A percentile compares a stretch with the other conserved stretches of the same genome.
These are phyloP conservation scores for Alloascoidea africana DNA, from an alignment of 805 yeast species.

Conservation along the genomic window DNA sequence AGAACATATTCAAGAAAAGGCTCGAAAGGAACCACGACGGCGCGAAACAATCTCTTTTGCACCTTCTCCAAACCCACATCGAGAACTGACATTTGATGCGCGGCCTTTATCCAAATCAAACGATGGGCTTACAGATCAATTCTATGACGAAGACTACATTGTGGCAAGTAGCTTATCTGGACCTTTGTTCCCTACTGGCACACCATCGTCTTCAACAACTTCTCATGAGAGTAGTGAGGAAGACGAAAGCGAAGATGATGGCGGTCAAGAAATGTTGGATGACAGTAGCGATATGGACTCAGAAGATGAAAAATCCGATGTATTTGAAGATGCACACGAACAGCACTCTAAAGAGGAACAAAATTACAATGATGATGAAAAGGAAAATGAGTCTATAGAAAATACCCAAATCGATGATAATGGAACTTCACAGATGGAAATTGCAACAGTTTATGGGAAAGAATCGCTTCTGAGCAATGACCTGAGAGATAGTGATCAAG, in stretches of 20 bases:
- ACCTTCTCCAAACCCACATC: slow-evolving; percentile 10
- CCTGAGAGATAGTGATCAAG: slow-evolving; percentile 5
- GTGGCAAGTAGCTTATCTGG: no score
- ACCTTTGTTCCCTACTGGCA: no score
- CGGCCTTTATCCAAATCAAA: no score
- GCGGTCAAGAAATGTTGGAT: slow-evolving; percentile 10
- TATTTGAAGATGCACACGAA: slow-evolving; percentile 4
- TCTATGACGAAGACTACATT: no score
- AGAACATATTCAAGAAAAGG: slow-evolving; percentile 4
- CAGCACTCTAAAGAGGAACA: slow-evolving; percentile 3
- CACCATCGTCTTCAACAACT: neutral
- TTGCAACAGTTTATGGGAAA: neutral
- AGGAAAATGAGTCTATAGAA: slow-evolving; percentile 4
- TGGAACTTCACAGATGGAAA: slow-evolving; percentile 1
- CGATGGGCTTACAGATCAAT: no score
- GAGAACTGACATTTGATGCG: no score
- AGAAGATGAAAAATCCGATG: slow-evolving; percentile 5
- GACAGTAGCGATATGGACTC: slow-evolving; percentile 15
- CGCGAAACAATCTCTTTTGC: slow-evolving; percentile 17
- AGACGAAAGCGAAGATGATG: slow-evolving; percentile 6
- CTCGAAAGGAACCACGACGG: slow-evolving; percentile 14
- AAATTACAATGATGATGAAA: slow-evolving; percentile 8
- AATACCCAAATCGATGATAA: slow-evolving; percentile 1
- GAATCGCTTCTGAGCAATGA: slow-evolving; percentile 3
- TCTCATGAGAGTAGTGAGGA: neutral